These are phyloP conservation scores for Gaertneriomyces semiglobifer DNA, from an alignment of 192 early-diverging fungal species.

Conservation along the genomic window DNA sequence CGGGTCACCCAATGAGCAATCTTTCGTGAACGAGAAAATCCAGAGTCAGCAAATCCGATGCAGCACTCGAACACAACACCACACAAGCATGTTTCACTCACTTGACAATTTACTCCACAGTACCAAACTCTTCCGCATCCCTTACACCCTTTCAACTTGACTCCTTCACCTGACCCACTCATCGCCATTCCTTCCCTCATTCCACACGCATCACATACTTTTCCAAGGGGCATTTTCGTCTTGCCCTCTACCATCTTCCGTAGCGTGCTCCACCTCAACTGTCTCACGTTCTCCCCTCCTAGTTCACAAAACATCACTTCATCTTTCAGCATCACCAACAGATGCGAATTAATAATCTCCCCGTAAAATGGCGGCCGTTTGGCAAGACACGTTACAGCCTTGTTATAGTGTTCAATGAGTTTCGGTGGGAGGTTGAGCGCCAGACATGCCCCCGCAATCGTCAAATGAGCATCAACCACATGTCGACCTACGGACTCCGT, in stretches of 20 bases:
- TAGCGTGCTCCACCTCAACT: no score
- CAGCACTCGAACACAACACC: not conserved
- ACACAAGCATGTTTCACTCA: conserved; percentile 7
- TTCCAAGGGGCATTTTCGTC: no score
- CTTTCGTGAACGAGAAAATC: conserved; percentile 4
- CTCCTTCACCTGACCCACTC: conserved; percentile 36
- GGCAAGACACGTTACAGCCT: not conserved
- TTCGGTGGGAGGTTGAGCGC: conserved; percentile 20
- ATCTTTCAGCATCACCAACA: no score
- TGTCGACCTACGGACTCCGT: conserved; percentile 8
- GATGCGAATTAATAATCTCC: no score
- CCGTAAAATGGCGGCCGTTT: no score
- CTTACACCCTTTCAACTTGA: conserved; percentile 27
- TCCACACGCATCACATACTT: not conserved
- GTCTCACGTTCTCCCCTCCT: no score
- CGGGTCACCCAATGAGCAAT: conserved; percentile 42
- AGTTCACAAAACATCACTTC: no score
- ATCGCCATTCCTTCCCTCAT: conserved; percentile 13
- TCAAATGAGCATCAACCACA: conserved; percentile 35
- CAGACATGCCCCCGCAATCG: conserved; percentile 31
- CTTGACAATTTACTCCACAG: conserved; percentile 44
- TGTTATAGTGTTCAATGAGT: conserved; percentile 31
- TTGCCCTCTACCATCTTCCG: conserved; percentile 1
- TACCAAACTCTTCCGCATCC: conserved; percentile 29
- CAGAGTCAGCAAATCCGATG: not conserved